These are phyloP conservation scores for Cystofilobasidium macerans DNA, from an alignment of 768 basidiomycete species.

Conservation along the genomic window DNA sequence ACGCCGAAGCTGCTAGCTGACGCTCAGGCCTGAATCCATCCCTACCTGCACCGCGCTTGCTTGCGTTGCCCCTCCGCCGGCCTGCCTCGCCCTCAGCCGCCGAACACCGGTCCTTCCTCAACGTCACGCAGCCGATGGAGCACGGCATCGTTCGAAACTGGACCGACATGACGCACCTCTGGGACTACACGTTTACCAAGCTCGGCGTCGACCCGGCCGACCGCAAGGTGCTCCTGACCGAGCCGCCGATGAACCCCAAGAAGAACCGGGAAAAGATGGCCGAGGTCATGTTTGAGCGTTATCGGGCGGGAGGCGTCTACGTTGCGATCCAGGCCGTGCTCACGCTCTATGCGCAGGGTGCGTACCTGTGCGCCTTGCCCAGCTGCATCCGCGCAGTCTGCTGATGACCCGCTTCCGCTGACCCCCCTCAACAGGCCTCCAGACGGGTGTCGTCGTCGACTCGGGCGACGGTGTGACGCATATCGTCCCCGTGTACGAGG, in stretches of 20 bases:
- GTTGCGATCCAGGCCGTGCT: slow-evolving; percentile 97
- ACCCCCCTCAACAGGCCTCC: slow-evolving; percentile 54
- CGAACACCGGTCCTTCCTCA: slow-evolving; percentile 83
- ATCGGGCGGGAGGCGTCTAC: slow-evolving; percentile 89
- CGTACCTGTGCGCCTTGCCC: slow-evolving; percentile 30
- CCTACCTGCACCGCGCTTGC: too few species aligned
- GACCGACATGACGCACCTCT: slow-evolving; percentile 97
- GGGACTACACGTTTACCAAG: slow-evolving; percentile 94
- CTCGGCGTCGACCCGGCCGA: slow-evolving; percentile 76
- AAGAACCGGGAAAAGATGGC: slow-evolving; percentile 85
- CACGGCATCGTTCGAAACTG: slow-evolving; percentile 98
- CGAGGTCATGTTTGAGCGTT: slow-evolving; percentile 99
- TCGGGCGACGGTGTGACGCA: slow-evolving; percentile 99
- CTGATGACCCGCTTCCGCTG: neutral
- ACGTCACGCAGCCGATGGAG: slow-evolving; percentile 97
- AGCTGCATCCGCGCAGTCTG: neutral
- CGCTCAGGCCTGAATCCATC: too few species aligned
- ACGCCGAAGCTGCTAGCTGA: too few species aligned
- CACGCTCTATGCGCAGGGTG: slow-evolving; percentile 96
- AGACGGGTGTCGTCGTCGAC: slow-evolving; percentile 97
- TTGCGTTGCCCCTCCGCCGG: neutral
- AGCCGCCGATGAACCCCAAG: slow-evolving; percentile 98
- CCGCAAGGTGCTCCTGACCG: slow-evolving; percentile 82
- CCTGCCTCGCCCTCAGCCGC: slow-evolving; percentile 46
- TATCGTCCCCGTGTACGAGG: slow-evolving; percentile 97